phyloP scores from a whole-genome alignment of 1,139 yeast species.

The Candida anutae region DNA sequence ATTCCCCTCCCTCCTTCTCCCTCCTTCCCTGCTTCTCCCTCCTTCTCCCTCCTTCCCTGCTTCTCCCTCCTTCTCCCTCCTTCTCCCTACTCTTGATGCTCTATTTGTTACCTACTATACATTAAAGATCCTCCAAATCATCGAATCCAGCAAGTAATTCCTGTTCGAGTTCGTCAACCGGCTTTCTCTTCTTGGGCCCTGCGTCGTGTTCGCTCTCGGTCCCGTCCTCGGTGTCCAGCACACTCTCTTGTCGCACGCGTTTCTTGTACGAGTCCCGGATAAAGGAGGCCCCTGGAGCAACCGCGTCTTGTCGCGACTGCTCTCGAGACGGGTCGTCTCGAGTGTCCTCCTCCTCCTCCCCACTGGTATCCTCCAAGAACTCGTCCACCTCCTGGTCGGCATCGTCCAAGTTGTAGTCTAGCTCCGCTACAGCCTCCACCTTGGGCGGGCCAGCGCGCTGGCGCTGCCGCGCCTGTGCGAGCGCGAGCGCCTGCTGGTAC shows the following conservation, averaged over 20 bases:
- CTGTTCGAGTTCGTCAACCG: slow-evolving; percentile 38
- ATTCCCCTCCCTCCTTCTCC: too few relatives aligned
- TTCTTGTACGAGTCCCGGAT: slow-evolving; percentile 23
- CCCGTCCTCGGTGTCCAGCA: slow-evolving; percentile 11
- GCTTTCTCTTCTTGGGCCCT: slow-evolving; percentile 9
- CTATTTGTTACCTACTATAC: too few relatives aligned
- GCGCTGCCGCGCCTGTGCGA: slow-evolving; percentile 10
- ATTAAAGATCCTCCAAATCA: slow-evolving; percentile 31
- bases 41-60: too few relatives aligned
- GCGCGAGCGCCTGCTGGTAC: slow-evolving; percentile 28
- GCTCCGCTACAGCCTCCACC: slow-evolving; percentile 21
- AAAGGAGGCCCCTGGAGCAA: slow-evolving; percentile 17
- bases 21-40: too few relatives aligned
- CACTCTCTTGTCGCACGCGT: slow-evolving; percentile 9
- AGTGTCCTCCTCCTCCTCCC: slow-evolving; percentile 24
- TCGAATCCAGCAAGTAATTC: slow-evolving; percentile 42
- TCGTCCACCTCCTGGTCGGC: slow-evolving; percentile 56
- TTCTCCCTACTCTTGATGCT: too few relatives aligned
- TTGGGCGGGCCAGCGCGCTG: slow-evolving; percentile 12
- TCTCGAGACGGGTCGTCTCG: slow-evolving; percentile 7
- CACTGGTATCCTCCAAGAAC: slow-evolving; percentile 47
- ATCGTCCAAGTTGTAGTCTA: slow-evolving; percentile 44
- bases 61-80: too few relatives aligned
- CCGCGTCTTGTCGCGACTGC: background rate
- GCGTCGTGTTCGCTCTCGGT: slow-evolving; percentile 12